Evolutionary conservation across 345 rosid species (phyloP), one percentile per base, ranked within the genome.

Genomic region (Acer saccharum): DNA sequence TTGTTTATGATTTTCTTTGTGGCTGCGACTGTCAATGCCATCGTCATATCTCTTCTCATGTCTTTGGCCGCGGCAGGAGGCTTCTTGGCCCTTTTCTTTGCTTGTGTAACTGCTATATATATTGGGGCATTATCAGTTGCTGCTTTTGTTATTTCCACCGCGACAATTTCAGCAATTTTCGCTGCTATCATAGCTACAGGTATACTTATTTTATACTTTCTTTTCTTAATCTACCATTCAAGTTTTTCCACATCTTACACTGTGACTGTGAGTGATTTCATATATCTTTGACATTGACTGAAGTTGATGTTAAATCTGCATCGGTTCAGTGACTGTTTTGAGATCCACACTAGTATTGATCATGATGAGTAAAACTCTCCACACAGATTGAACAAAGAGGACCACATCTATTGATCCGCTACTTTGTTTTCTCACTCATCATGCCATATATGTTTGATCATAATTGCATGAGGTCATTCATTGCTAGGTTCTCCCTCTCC

Each of bases 31-130:
- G 77, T 71, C 66, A 94, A 91, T 79, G 97, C 97, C 44, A 82
- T 94, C 72, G 71, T 91, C 52, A 66, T 96, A 25, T 92, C 95
- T 64, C 90, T 96, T 75, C 83, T 96, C 74, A 62, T 96, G 81
- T 90, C 98, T 76, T 79, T 96, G 82, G 98, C 97, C 17, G 90
- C 90, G 21, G 98, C 92, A 12, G 97, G 98, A 58, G 94, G 97
- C 27, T 89, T 94, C 86, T 82, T 96, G 87, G 95, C 98, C 72
- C 71, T 96, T 29, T 96, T 92, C 88, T 87, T 90, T 66, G 83
- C 88, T 44, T 87, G 88, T 79, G 81, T 92, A 64, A 81, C 97
- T 17, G 94, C 90, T 43, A 63, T 92, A 41, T 96, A 92, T 81
- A 85, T 96, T 8, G 97, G 93, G 71, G 98, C 97, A 41, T 81